Conservation (phyloP, 192 early-diverging fungal genomes). For the Podila minutissima region DNA sequence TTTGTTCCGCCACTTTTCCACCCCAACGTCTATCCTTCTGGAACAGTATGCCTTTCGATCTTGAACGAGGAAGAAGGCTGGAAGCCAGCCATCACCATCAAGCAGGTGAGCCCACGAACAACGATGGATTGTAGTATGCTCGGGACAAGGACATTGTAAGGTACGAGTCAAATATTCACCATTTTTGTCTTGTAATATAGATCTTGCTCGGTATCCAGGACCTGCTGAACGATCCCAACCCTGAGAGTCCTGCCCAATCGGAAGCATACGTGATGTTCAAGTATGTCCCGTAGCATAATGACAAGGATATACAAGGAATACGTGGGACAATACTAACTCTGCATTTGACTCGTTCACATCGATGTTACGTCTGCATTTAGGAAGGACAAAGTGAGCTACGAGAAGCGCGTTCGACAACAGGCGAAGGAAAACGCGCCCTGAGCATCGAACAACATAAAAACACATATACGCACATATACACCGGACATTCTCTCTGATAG, state of each 20-base stretch:
- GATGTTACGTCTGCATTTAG: conserved; percentile 18
- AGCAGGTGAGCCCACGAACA: conserved; percentile 67
- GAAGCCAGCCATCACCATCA: conserved; percentile 96
- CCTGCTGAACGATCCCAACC: conserved; percentile 92
- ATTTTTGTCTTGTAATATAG: conserved; percentile 38
- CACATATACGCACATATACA: too few species aligned
- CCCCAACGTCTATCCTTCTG: conserved; percentile 97
- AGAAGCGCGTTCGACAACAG: conserved; percentile 67
- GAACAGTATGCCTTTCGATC: conserved; percentile 97
- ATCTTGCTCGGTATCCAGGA: conserved; percentile 95
- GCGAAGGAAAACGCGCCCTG: conserved; percentile 58
- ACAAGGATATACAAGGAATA: not conserved
- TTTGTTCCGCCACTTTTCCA: conserved; percentile 86
- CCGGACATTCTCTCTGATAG: too few species aligned
- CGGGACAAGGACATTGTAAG: too few species aligned
- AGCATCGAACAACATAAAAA: not conserved
- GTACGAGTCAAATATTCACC: not conserved
- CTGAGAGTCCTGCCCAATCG: conserved; percentile 85
- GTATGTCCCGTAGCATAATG: conserved; percentile 37
- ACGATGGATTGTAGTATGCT: not conserved
- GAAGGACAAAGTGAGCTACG: conserved; percentile 62
- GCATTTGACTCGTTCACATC: not conserved
- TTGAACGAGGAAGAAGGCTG: conserved; percentile 95
- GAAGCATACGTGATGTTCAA: conserved; percentile 85
- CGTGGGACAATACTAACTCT: too few species aligned